Conservation (phyloP, 1,139 yeast species). For the Debaryomyces robertsiae region DNA sequence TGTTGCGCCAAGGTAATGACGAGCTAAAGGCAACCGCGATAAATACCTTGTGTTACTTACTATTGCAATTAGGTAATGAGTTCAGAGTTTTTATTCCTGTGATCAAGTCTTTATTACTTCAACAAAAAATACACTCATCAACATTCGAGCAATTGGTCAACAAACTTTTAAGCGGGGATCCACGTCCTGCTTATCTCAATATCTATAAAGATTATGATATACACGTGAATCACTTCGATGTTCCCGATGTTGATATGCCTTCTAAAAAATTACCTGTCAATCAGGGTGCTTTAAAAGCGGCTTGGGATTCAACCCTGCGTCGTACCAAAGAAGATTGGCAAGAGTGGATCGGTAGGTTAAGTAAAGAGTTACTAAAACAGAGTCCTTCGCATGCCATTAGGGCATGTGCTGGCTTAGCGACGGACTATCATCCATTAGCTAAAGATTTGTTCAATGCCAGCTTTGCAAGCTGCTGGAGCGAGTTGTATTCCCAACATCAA, state of each 20-base stretch:
- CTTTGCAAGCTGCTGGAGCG: slow-evolving; percentile 96
- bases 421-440: slow-evolving; percentile 86
- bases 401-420: slow-evolving; percentile 90
- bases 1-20: slow-evolving; percentile 59
- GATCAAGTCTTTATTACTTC: slow-evolving; percentile 68
- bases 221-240: slow-evolving; percentile 52
- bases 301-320: slow-evolving; percentile 92
- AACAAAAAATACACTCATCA: slow-evolving; percentile 67
- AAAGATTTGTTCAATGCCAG: slow-evolving; percentile 91
- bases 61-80: slow-evolving; percentile 81
- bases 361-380: slow-evolving; percentile 84
- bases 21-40: slow-evolving; percentile 67
- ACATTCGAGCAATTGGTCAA: slow-evolving; percentile 80
- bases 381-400: slow-evolving; percentile 94
- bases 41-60: slow-evolving; percentile 77
- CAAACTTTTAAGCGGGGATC: slow-evolving; percentile 83
- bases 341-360: slow-evolving; percentile 90
- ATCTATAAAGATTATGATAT: slow-evolving; percentile 68
- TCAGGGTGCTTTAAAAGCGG: slow-evolving; percentile 71
- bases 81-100: slow-evolving; percentile 87
- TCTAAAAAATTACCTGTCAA: slow-evolving; percentile 79
- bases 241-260: slow-evolving; percentile 68
- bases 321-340: slow-evolving; percentile 96
- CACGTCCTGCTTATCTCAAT: slow-evolving; percentile 75
- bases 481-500: slow-evolving; percentile 86